Evolutionary conservation across 164 flowering plant genomes (phyloP).

Genomic region (Umbellularia californica): DNA sequence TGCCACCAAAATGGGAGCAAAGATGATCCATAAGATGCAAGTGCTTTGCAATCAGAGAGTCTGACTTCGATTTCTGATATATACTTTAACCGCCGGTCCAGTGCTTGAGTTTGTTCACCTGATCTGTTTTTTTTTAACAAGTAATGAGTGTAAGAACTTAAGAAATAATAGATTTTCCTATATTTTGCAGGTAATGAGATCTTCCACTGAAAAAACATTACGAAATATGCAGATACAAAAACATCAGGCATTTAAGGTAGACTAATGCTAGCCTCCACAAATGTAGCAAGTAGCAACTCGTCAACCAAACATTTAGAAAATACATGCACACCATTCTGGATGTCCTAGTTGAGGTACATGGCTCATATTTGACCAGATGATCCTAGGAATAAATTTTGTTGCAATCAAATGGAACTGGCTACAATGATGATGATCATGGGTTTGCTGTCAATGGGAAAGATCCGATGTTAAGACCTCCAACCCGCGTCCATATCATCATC

Average conservation of each 20-base stretch:
- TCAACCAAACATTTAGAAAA: not conserved
- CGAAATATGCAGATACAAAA: too few relatives aligned
- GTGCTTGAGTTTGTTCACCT: slow-evolving; percentile 20
- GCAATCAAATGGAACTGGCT: not conserved
- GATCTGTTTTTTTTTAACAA: slow-evolving; percentile 29
- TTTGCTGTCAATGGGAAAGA: too few relatives aligned
- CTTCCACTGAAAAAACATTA: too few relatives aligned
- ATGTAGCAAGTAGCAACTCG: not conserved
- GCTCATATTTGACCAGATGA: not conserved
- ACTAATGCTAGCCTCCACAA: too few relatives aligned
- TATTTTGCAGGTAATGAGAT: not conserved
- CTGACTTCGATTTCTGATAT: slow-evolving; percentile 66
- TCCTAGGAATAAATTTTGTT: not conserved
- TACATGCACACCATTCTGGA: not conserved
- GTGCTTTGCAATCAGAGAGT: slow-evolving; percentile 69
- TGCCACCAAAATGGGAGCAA: slow-evolving; percentile 81
- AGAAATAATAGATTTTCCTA: too few relatives aligned
- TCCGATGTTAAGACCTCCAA: not conserved
- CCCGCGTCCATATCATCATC: not conserved
- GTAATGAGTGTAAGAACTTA: not conserved
- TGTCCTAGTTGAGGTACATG: not conserved
- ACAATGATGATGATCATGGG: not conserved
- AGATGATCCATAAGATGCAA: slow-evolving; percentile 54
- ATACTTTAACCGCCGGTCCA: slow-evolving; percentile 39
- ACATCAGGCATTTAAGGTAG: too few relatives aligned